Evolutionary conservation across 371 early-diverging fungal species (phyloP).

Genomic region (Rhizopus microsporus): DNA sequence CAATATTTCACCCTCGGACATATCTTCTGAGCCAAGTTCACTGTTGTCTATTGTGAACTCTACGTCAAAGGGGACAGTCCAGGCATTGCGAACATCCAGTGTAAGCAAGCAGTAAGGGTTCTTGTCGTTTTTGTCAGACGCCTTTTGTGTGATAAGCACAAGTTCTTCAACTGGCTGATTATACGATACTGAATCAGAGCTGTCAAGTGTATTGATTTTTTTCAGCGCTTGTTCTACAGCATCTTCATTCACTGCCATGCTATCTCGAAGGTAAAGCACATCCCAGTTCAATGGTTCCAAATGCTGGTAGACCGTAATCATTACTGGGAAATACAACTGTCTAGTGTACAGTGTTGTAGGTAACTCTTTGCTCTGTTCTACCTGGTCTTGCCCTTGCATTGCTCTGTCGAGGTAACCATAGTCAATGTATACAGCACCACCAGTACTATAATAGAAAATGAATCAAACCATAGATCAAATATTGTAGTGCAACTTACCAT

Average conservation of each 20-base stretch:
- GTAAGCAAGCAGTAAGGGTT: slow-evolving; percentile 76
- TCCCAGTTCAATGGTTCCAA: slow-evolving; percentile 73
- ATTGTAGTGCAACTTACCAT: slow-evolving; percentile 49
- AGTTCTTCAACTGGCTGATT: slow-evolving; percentile 30
- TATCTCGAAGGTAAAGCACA: slow-evolving; percentile 60
- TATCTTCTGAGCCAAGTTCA: slow-evolving; percentile 7
- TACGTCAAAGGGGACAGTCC: slow-evolving; percentile 73
- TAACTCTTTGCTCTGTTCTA: slow-evolving; percentile 15
- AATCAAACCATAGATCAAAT: background rate
- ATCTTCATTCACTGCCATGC: slow-evolving; percentile 20
- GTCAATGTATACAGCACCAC: slow-evolving; percentile 73
- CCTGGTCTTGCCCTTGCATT: slow-evolving; percentile 9
- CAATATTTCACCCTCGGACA: background rate
- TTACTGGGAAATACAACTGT: slow-evolving; percentile 69
- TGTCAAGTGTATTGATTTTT: slow-evolving; percentile 1
- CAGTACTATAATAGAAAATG: slow-evolving; percentile 49
- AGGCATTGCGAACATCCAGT: slow-evolving; percentile 78
- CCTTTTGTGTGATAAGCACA: slow-evolving; percentile 18
- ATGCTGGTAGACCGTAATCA: slow-evolving; percentile 73
- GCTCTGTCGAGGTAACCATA: slow-evolving; percentile 67
- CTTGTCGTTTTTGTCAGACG: slow-evolving; percentile 24
- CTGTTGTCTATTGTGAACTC: slow-evolving; percentile 62
- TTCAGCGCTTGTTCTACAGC: slow-evolving; percentile 25
- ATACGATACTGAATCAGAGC: background rate
- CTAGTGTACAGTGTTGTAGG: slow-evolving; percentile 65